Evolutionary conservation across 2,329 filamentous ascomycete genomes (phyloP).

Genomic region (Magnaporthiopsis poae): DNA sequence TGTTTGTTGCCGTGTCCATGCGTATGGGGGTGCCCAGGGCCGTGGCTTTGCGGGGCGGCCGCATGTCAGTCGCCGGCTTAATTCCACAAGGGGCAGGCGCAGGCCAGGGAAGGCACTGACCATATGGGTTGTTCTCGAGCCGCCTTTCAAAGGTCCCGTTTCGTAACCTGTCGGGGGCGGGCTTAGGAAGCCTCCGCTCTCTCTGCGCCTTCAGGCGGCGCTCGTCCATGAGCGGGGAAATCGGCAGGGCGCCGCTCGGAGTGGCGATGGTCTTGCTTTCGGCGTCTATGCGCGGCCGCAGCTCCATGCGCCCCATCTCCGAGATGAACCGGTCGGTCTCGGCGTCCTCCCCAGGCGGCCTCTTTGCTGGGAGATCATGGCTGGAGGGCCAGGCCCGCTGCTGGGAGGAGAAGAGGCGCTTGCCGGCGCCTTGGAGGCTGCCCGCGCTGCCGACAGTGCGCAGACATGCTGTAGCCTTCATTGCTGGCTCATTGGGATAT

Average conservation of each 20-base stretch:
- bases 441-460: neutral
- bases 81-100: neutral
- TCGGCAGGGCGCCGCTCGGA: conserved; percentile 35
- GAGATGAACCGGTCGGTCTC: neutral
- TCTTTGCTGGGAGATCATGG: neutral
- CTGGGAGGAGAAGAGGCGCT: neutral
- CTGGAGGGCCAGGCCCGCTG: neutral
- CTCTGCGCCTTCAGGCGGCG: conserved; percentile 35
- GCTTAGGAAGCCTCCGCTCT: conserved; percentile 30
- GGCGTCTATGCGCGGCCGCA: conserved; percentile 23
- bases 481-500: neutral
- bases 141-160: conserved; percentile 41
- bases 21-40: conserved; percentile 54
- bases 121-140: conserved; percentile 54
- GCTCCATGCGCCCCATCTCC: neutral
- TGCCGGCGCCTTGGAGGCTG: neutral
- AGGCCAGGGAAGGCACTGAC: conserved; percentile 28
- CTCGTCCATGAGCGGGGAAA: conserved; percentile 46
- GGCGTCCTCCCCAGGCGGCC: neutral
- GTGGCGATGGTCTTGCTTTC: conserved; percentile 36
- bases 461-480: neutral
- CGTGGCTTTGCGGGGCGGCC: conserved; percentile 9
- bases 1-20: conserved; percentile 38
- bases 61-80: conserved; percentile 11
- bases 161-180: conserved; percentile 23